phyloP scores from a whole-genome alignment of 805 yeast genomes.

The Starmerella sirachaensis region DNA sequence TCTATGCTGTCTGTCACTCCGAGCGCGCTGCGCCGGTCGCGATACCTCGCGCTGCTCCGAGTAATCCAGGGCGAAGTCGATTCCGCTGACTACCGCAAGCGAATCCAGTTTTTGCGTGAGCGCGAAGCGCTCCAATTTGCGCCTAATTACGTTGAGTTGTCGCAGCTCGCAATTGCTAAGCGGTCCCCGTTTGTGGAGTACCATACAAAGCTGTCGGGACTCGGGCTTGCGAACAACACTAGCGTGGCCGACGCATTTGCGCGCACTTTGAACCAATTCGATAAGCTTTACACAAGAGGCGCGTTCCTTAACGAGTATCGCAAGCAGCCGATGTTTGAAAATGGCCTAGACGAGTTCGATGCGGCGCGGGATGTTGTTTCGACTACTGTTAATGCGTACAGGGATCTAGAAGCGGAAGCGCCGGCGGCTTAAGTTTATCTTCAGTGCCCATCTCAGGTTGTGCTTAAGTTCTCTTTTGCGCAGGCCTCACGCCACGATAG shows the following conservation, averaged over 20 bases:
- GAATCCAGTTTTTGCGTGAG: constrained; percentile 32
- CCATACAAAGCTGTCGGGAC: constrained; percentile 52
- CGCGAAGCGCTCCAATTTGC: constrained; percentile 50
- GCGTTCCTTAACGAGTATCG: constrained; percentile 77
- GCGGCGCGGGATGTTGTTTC: constrained; percentile 57
- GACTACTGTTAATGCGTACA: constrained; percentile 54
- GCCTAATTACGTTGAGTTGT: constrained; percentile 72
- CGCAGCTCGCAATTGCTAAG: constrained; percentile 66
- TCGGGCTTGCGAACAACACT: constrained; percentile 74
- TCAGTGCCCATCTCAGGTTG: no score
- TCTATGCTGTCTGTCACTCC: constrained; percentile 47
- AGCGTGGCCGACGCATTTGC: constrained; percentile 55
- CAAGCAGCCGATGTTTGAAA: constrained; percentile 33
- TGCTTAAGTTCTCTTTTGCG: no score
- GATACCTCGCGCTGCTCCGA: constrained; percentile 60
- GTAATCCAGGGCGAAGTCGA: constrained; percentile 55
- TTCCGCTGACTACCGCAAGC: constrained; percentile 50
- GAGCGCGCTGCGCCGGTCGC: constrained; percentile 30
- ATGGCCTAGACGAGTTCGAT: constrained; percentile 58
- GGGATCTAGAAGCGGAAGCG: constrained; percentile 24
- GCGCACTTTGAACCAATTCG: constrained; percentile 64
- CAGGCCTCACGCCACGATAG: no score
- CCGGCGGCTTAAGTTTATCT: not conserved
- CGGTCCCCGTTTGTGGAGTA: constrained; percentile 49
- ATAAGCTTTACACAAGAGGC: constrained; percentile 59